Evolutionary conservation across 305 asterid genomes (phyloP).

Genomic region (Plantago coronopus): DNA sequence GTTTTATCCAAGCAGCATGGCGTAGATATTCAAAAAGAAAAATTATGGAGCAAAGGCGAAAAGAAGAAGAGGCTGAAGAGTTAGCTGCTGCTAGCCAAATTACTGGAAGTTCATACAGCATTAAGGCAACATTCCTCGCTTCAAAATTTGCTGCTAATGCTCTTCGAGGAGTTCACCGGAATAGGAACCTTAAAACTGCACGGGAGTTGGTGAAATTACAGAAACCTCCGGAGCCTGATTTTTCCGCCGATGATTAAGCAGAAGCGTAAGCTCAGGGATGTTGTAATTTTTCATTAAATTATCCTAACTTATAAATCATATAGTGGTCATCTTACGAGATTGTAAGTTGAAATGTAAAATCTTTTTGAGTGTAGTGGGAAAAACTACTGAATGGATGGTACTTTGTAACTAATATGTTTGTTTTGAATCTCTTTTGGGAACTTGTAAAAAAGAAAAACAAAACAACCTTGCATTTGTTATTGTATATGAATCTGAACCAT

Average conservation of each 20-base stretch:
- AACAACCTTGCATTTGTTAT: conserved; percentile 2
- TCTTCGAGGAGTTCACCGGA: conserved; percentile 86
- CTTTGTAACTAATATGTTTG: conserved; percentile 23
- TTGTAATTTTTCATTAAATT: conserved; percentile 3
- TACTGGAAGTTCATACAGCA: conserved; percentile 66
- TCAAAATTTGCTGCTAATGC: conserved; percentile 94
- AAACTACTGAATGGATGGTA: conserved; percentile 9
- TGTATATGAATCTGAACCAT: conserved; percentile 17
- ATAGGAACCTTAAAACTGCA: conserved; percentile 82
- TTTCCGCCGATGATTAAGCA: conserved; percentile 77
- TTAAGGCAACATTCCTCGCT: conserved; percentile 87
- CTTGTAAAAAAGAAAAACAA: conserved; percentile 24
- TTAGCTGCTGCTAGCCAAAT: conserved; percentile 39
- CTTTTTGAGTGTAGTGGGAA: conserved; percentile 14
- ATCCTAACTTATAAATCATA: conserved; percentile 18
- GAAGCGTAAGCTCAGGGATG: not conserved
- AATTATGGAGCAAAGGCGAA: conserved; percentile 58
- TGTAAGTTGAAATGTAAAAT: conserved; percentile 21
- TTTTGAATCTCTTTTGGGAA: conserved; percentile 13
- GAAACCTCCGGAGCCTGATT: conserved; percentile 98
- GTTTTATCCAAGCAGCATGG: conserved; percentile 99
- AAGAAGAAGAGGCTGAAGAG: conserved; percentile 74
- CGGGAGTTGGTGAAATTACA: conserved; percentile 84
- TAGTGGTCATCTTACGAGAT: conserved; percentile 17
- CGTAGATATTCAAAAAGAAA: conserved; percentile 84